Percentiles rank a stretch among this genome's conserved stretches.
Evolutionary conservation across 768 basidiomycete genomes (phyloP).

Genomic region (Suillus paluster): DNA sequence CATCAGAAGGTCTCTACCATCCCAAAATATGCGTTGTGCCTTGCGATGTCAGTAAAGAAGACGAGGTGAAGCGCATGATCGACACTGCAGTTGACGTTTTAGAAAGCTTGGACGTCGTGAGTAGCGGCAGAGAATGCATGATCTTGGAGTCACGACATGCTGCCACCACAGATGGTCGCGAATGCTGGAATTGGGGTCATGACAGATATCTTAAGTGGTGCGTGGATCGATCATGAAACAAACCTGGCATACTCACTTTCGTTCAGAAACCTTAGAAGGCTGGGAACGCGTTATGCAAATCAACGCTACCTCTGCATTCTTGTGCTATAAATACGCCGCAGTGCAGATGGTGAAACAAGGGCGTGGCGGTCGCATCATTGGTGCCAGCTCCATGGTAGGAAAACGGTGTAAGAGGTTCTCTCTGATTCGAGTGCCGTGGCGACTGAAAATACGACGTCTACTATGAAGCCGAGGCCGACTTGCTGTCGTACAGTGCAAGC

Average conservation of each 20-base stretch:
- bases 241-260: background rate
- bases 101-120: slow-evolving; percentile 52
- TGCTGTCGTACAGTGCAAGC: slow-evolving; percentile 17
- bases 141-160: background rate
- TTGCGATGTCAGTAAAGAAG: slow-evolving; percentile 48
- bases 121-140: slow-evolving; percentile 13
- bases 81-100: slow-evolving; percentile 31
- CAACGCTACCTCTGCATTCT: slow-evolving; percentile 39
- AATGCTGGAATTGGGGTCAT: slow-evolving; percentile 26
- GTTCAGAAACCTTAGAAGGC: slow-evolving; percentile 18
- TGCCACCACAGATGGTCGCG: slow-evolving; percentile 26
- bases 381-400: slow-evolving; percentile 37
- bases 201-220: slow-evolving; percentile 4
- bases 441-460: background rate
- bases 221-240: background rate
- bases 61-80: slow-evolving; percentile 47
- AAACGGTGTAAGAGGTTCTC: slow-evolving; percentile 24
- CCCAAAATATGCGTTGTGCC: slow-evolving; percentile 26
- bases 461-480: background rate
- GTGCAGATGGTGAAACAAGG: slow-evolving; percentile 46
- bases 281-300: slow-evolving; percentile 32
- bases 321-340: slow-evolving; percentile 47
- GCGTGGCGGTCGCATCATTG: slow-evolving; percentile 43
- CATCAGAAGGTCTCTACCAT: background rate
- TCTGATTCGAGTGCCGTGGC: background rate